Percentiles rank a stretch among this genome's conserved stretches.
Evolutionary conservation across 495 filamentous ascomycete species (phyloP).

Genomic region (Daldinia childiae): DNA sequence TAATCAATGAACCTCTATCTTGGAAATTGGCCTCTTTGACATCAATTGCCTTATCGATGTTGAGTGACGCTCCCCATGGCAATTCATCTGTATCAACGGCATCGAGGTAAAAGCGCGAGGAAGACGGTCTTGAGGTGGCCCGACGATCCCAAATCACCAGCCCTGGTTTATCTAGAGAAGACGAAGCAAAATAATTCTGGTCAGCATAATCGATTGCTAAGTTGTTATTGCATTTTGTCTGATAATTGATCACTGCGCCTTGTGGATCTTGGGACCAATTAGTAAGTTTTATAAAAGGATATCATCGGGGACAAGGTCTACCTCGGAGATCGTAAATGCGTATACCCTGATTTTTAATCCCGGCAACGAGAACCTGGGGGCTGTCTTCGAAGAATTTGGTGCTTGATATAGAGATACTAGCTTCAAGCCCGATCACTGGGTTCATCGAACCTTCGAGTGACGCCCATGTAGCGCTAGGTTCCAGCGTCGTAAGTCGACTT

Average conservation of each 20-base stretch:
- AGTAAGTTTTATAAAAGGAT: slow-evolving; percentile 12
- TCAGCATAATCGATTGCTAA: slow-evolving; percentile 89
- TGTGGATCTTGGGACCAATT: slow-evolving; percentile 56
- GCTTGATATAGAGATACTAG: slow-evolving; percentile 86
- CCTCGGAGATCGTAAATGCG: slow-evolving; percentile 92
- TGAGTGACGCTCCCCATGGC: slow-evolving; percentile 69
- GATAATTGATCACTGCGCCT: slow-evolving; percentile 66
- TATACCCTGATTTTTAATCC: slow-evolving; percentile 85
- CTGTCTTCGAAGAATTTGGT: slow-evolving; percentile 90
- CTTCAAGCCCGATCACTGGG: slow-evolving; percentile 76
- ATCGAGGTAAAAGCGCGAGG: slow-evolving; percentile 57
- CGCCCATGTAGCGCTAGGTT: slow-evolving; percentile 50
- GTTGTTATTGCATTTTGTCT: slow-evolving; percentile 88
- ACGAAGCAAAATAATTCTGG: slow-evolving; percentile 93
- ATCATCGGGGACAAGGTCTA: slow-evolving; percentile 48
- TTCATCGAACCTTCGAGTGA: slow-evolving; percentile 58
- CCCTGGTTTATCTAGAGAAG: slow-evolving; percentile 71
- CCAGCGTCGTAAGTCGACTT: slow-evolving; percentile 66
- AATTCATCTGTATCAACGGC: slow-evolving; percentile 59
- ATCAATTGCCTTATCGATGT: slow-evolving; percentile 70
- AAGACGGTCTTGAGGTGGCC: slow-evolving; percentile 61
- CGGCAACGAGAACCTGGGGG: slow-evolving; percentile 81
- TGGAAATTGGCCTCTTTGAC: slow-evolving; percentile 57
- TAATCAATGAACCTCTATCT: slow-evolving; percentile 65
- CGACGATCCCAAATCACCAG: slow-evolving; percentile 93